These are phyloP conservation scores for Cryphonectria nitschkei DNA, from an alignment of 2,329 filamentous ascomycete species.

Conservation along the genomic window DNA sequence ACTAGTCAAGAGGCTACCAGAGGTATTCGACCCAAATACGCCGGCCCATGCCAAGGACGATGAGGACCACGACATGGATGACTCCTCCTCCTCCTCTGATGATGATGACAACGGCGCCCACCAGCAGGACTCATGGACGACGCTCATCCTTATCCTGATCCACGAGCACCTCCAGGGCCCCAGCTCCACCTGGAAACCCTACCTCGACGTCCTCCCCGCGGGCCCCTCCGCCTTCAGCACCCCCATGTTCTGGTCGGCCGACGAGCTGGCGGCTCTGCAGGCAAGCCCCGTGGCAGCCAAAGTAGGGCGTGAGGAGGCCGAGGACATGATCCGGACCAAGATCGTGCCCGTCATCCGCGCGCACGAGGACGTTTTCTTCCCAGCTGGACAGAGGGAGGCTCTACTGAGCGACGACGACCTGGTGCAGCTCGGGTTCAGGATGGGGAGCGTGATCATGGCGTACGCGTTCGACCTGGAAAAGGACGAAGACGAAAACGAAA, in stretches of 20 bases:
- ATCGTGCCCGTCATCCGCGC: conserved; percentile 56
- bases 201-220: conserved; percentile 68
- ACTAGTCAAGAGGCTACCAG: conserved; percentile 60
- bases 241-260: conserved; percentile 83
- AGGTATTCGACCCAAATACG: conserved; percentile 48
- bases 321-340: conserved; percentile 65
- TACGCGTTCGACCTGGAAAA: conserved; percentile 84
- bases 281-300: conserved; percentile 76
- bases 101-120: conserved; percentile 42
- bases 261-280: conserved; percentile 73
- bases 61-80: conserved; percentile 36
- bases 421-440: conserved; percentile 67
- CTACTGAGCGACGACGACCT: conserved; percentile 48
- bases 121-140: conserved; percentile 56
- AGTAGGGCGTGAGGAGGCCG: conserved; percentile 74
- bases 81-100: conserved; percentile 41
- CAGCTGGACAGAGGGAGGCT: conserved; percentile 36
- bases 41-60: conserved; percentile 33
- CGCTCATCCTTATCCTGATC: conserved; percentile 76
- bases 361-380: conserved; percentile 51
- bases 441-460: conserved; percentile 89
- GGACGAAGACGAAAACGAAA: conserved; percentile 41
- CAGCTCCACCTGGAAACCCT: conserved; percentile 73
- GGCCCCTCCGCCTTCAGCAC: conserved; percentile 72
- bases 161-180: conserved; percentile 68